These are phyloP conservation scores for Nectriaceae sp. DNA, from an alignment of 2,329 filamentous ascomycete genomes.

Conservation along the genomic window DNA sequence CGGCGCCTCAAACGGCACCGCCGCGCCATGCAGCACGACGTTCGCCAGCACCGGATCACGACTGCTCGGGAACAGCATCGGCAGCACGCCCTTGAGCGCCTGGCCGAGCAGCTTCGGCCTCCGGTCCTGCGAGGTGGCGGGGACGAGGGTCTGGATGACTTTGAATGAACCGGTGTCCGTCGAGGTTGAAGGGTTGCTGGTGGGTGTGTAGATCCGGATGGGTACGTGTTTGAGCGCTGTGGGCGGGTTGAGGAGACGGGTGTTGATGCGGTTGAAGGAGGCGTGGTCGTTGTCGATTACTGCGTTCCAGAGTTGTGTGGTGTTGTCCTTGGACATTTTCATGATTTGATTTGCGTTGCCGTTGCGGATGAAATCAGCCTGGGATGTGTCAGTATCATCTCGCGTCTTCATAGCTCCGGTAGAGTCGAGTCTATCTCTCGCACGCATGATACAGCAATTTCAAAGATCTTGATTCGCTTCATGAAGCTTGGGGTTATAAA, in stretches of 20 bases:
- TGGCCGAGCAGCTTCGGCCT: slow-evolving; percentile 65
- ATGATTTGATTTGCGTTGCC: slow-evolving; percentile 89
- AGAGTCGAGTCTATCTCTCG: too few species aligned
- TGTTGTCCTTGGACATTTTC: slow-evolving; percentile 82
- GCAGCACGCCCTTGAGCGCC: slow-evolving; percentile 74
- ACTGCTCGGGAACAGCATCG: slow-evolving; percentile 82
- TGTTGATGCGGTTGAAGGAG: slow-evolving; percentile 74
- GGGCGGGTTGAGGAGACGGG: slow-evolving; percentile 74
- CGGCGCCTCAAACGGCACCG: slow-evolving; percentile 76
- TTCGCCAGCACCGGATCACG: slow-evolving; percentile 82
- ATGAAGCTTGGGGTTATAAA: too few species aligned
- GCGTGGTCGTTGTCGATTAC: slow-evolving; percentile 76
- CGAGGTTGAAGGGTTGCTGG: slow-evolving; percentile 50
- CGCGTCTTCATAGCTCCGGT: not conserved
- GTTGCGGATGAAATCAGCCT: slow-evolving; percentile 85
- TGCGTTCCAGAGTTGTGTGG: slow-evolving; percentile 78
- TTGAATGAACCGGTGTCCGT: slow-evolving; percentile 57
- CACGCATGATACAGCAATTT: slow-evolving; percentile 10
- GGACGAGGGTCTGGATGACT: slow-evolving; percentile 75
- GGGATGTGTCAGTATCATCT: slow-evolving; percentile 3
- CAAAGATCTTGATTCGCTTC: too few species aligned
- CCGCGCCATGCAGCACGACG: slow-evolving; percentile 81
- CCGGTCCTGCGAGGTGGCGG: slow-evolving; percentile 43
- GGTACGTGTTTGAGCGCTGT: slow-evolving; percentile 81
- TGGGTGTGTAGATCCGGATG: slow-evolving; percentile 81